phyloP scores from a whole-genome alignment of 805 yeast genomes.

The Myxozyma neglecta region DNA sequence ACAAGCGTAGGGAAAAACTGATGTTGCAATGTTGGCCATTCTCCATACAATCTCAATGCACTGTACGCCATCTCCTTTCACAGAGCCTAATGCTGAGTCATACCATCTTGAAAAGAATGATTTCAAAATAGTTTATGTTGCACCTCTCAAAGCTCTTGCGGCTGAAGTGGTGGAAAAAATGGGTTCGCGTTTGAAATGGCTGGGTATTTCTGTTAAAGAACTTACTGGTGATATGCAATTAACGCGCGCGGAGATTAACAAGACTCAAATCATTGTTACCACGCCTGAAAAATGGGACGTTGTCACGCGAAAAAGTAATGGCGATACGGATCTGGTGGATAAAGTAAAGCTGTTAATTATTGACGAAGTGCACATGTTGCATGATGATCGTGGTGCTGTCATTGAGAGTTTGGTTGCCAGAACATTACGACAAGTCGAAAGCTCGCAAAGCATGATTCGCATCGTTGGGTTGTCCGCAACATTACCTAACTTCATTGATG shows the following conservation, averaged over 20 bases:
- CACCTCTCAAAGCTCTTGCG: slow-evolving; percentile 91
- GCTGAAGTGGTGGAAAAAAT: slow-evolving; percentile 95
- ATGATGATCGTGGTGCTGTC: slow-evolving; percentile 97
- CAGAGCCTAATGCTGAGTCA: slow-evolving; percentile 50
- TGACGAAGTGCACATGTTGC: slow-evolving; percentile 94
- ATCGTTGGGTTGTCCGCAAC: slow-evolving; percentile 95
- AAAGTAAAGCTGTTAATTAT: slow-evolving; percentile 84
- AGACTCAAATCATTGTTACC: slow-evolving; percentile 86
- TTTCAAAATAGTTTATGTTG: slow-evolving; percentile 88
- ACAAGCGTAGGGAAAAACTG: slow-evolving; percentile 72
- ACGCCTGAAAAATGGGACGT: slow-evolving; percentile 99
- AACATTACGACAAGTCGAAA: slow-evolving; percentile 91
- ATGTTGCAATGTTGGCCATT: slow-evolving; percentile 80
- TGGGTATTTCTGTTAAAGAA: slow-evolving; percentile 83
- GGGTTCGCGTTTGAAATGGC: slow-evolving; percentile 71
- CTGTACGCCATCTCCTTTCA: slow-evolving; percentile 45
- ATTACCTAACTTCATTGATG: slow-evolving; percentile 85
- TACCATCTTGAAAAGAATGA: slow-evolving; percentile 71
- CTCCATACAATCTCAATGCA: slow-evolving; percentile 76
- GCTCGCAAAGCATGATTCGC: slow-evolving; percentile 88
- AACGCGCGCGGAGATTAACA: slow-evolving; percentile 72
- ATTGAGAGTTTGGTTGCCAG: slow-evolving; percentile 93
- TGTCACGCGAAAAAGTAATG: slow-evolving; percentile 88
- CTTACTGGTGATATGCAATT: slow-evolving; percentile 95
- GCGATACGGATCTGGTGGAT: slow-evolving; percentile 79